Evolutionary conservation across 176 grass and related monocot genomes (phyloP).

Genomic region (Bromus sterilis): DNA sequence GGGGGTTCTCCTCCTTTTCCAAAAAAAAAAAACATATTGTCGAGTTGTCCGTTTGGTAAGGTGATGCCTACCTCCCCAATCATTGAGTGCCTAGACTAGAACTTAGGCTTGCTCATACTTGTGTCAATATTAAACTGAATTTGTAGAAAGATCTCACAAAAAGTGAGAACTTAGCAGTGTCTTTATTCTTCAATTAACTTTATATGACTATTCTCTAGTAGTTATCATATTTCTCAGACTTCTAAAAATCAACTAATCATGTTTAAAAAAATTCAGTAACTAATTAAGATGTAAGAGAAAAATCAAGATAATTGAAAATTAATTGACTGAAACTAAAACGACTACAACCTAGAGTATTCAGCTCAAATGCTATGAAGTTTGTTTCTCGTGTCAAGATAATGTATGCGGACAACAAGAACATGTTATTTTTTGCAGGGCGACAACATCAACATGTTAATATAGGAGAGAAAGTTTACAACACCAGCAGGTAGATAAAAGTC

Average conservation of each 20-base stretch:
- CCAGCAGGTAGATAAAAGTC: background rate
- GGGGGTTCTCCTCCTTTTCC: too few relatives aligned
- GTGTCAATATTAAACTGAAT: background rate
- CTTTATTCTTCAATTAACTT: too few relatives aligned
- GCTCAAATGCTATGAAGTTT: background rate
- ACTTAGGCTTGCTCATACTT: background rate
- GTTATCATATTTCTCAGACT: background rate
- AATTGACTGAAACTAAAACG: background rate
- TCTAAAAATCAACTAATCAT: background rate
- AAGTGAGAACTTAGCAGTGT: background rate
- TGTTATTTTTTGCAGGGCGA: too few relatives aligned
- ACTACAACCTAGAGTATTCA: background rate
- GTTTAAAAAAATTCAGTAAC: background rate
- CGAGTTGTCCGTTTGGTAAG: background rate
- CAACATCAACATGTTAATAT: too few relatives aligned
- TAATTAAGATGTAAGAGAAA: background rate
- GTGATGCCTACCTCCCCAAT: background rate
- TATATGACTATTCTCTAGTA: background rate
- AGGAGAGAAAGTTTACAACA: background rate
- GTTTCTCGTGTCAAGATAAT: too few relatives aligned
- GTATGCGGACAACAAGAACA: too few relatives aligned
- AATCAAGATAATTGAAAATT: background rate
- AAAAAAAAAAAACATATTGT: too few relatives aligned
- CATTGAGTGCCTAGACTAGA: background rate
- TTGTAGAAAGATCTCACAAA: background rate